A percentile compares a stretch with the other conserved stretches of the same genome.
Conservation (phyloP, 805 yeast species). For the Kregervanrija pseudodelftensis region DNA sequence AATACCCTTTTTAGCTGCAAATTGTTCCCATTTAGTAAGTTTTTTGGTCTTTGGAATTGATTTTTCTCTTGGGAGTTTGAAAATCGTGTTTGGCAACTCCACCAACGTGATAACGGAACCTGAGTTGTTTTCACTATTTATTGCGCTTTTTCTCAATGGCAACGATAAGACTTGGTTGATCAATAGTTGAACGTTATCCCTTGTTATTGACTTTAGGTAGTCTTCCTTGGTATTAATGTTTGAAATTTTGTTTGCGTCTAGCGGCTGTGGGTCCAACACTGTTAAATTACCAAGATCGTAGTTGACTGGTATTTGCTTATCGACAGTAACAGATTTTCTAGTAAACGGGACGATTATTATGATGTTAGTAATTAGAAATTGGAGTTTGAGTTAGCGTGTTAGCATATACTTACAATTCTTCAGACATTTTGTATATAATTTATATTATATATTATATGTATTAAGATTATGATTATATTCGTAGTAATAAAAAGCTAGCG, state of each 20-base stretch:
- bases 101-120: constrained; percentile 78
- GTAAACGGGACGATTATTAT: too few relatives aligned
- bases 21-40: constrained; percentile 92
- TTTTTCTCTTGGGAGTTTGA: constrained; percentile 89
- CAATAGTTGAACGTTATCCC: constrained; percentile 90
- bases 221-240: constrained; percentile 53
- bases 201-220: constrained; percentile 55
- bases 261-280: constrained; percentile 82
- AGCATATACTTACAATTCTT: too few relatives aligned
- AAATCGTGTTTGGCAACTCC: constrained; percentile 75
- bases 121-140: constrained; percentile 37
- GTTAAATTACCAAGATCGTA: constrained; percentile 90
- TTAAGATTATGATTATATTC: too few relatives aligned
- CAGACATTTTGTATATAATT: too few relatives aligned
- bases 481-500: too few relatives aligned
- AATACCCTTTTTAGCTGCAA: constrained; percentile 94
- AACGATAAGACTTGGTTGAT: constrained; percentile 85
- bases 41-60: constrained; percentile 89
- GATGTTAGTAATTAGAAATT: too few relatives aligned
- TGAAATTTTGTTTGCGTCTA: constrained; percentile 53
- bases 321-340: constrained; percentile 75
- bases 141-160: constrained; percentile 70
- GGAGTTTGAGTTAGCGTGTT: too few relatives aligned
- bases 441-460: too few relatives aligned
- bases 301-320: constrained; percentile 81